A percentile compares a stretch with the other conserved stretches of the same genome.
These are phyloP conservation scores for Rhodosporidiobolus sp. DNA, from an alignment of 768 basidiomycete genomes.

Conservation along the genomic window DNA sequence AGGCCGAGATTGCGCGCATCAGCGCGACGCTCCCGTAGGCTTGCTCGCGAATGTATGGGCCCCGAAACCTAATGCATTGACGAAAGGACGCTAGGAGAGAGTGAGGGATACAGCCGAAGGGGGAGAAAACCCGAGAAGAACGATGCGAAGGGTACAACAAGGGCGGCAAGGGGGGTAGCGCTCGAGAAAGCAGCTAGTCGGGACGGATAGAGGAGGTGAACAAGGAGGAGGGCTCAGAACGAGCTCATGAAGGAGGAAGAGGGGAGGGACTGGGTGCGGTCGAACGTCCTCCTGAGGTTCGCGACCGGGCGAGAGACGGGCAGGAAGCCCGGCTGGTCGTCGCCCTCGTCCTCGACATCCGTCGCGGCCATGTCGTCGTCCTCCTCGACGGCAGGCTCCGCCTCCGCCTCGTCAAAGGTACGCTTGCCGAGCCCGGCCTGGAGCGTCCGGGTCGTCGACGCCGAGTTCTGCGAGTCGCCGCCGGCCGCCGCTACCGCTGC, in stretches of 20 bases:
- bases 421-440: conserved; percentile 22
- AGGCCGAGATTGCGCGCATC: conserved; percentile 65
- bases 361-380: conserved; percentile 35
- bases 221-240: neutral
- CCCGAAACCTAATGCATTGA: neutral
- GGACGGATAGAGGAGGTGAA: neutral
- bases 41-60: neutral
- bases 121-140: neutral
- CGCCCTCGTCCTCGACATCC: conserved; percentile 35
- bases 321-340: neutral
- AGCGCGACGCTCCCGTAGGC: neutral
- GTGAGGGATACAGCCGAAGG: neutral
- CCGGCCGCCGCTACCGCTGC: neutral
- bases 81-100: neutral
- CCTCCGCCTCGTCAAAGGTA: neutral
- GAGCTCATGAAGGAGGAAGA: conserved; percentile 17
- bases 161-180: neutral
- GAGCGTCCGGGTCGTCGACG: neutral
- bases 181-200: neutral
- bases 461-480: conserved; percentile 15
- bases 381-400: neutral
- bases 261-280: conserved; percentile 21
- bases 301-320: neutral
- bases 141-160: neutral
- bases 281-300: neutral